Conservation (phyloP, 129 eudicot species). For the Apium graveolens region DNA sequence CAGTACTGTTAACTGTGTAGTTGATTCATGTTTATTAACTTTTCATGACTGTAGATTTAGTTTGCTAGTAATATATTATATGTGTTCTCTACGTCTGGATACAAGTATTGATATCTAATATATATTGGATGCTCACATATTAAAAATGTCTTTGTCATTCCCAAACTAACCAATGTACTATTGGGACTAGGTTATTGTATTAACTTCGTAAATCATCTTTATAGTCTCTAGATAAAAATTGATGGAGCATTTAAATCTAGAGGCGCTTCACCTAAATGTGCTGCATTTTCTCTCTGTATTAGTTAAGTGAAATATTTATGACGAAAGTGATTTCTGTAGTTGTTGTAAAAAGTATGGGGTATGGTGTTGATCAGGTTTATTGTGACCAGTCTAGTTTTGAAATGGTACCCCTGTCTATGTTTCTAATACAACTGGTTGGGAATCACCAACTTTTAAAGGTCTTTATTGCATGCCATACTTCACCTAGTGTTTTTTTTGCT, state of each 20-base stretch:
- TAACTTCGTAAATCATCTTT: background rate
- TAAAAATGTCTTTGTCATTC: background rate
- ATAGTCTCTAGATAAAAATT: background rate
- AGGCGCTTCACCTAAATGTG: background rate
- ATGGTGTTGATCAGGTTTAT: background rate
- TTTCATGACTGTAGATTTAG: background rate
- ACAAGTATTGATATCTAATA: background rate
- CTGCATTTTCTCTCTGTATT: background rate
- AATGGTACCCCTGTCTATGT: background rate
- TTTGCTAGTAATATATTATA: background rate
- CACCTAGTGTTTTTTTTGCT: background rate
- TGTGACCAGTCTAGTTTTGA: background rate
- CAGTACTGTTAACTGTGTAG: background rate
- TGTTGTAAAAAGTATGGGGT: background rate
- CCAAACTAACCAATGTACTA: background rate
- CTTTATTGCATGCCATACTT: background rate
- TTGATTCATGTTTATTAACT: background rate
- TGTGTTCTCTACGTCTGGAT: background rate
- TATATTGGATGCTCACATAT: background rate
- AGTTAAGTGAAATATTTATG: background rate
- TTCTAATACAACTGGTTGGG: background rate
- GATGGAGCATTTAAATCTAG: background rate
- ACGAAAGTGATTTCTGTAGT: background rate
- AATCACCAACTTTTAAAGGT: background rate
- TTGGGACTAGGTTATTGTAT: background rate